These are phyloP conservation scores for Skeletonema potamos DNA, from an alignment of 108 stramenopile genomes.

Conservation along the genomic window DNA sequence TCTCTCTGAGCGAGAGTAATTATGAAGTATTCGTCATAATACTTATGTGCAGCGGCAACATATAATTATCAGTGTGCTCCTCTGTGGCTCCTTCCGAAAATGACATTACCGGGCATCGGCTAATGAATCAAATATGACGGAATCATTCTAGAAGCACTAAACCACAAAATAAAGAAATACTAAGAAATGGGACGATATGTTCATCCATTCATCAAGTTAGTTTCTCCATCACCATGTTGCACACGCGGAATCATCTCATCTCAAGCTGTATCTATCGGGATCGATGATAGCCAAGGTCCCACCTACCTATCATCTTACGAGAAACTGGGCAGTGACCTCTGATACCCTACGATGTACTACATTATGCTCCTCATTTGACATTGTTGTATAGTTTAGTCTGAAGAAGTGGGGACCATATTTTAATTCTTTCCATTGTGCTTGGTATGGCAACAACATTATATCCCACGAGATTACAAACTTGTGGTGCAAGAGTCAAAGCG, in stretches of 20 bases:
- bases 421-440: neutral
- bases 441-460: neutral
- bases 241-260: neutral
- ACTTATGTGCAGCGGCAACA: neutral
- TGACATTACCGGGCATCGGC: neutral
- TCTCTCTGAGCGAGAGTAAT: too few species aligned
- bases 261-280: neutral
- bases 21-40: too few species aligned
- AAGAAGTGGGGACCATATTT: neutral
- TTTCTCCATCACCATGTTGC: neutral
- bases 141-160: neutral
- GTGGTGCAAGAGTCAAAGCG: neutral
- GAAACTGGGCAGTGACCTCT: conserved; percentile 50
- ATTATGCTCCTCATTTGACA: conserved; percentile 27
- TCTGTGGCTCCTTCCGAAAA: neutral
- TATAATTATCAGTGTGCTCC: neutral
- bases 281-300: conserved; percentile 50
- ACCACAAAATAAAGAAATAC: neutral
- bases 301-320: conserved; percentile 64
- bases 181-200: conserved; percentile 1
- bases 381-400: too few species aligned
- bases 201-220: conserved; percentile 1
- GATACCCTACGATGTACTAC: conserved; percentile 49
- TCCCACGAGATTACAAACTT: neutral
- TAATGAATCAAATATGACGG: neutral